Evolutionary conservation across 139 green algal genomes (phyloP), one percentile per base, ranked within the genome.

Genomic region (Diplosphaera chodatii): DNA sequence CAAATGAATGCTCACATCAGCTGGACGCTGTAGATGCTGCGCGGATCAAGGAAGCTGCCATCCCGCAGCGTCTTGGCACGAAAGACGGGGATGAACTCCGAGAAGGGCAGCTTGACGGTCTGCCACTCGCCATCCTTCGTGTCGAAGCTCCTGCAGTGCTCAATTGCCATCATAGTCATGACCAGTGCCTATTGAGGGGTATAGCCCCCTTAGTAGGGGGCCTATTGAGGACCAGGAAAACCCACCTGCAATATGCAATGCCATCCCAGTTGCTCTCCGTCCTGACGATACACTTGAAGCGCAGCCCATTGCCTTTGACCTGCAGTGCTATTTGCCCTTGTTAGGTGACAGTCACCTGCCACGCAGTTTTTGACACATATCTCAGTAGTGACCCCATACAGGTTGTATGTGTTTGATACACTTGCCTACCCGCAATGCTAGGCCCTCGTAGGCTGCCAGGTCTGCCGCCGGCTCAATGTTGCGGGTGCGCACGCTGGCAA

Each of bases 261-360:
- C 83, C 77, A 77, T 98, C 94, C 88, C 90, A 98, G 64, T 84
- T 82, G 28, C 80, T 40, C 32, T 90, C 83, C 27, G 78, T 84
- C 16, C 92, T 77, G 29, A 98, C 48, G 72, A 96, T 94, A 63
- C 92, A 72, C 84, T 98, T 98, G 86, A 94, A 97, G 1, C 94
- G 83, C 74, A 88, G 78, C 1, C 89, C 88, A 55, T 93, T 80
- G 23, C 89, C 89, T 21, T 74, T 6, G 10, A 48, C 37, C 37
- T 48, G 37, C 6, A 20, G 37, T 48, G 37, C 6, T 20, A 6
- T 48, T n/a, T n/a, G n/a, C n/a, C n/a, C n/a, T n/a, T n/a, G n/a
- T n/a, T n/a, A n/a, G n/a, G n/a, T n/a, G n/a, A n/a, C n/a, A n/a
- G n/a, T n/a, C n/a, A n/a, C n/a, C n/a, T n/a, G n/a, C n/a, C n/a